A percentile compares a stretch with the other conserved stretches of the same genome.
phyloP scores from a whole-genome alignment of 305 asterid genomes.

The Fraxinus velutina region DNA sequence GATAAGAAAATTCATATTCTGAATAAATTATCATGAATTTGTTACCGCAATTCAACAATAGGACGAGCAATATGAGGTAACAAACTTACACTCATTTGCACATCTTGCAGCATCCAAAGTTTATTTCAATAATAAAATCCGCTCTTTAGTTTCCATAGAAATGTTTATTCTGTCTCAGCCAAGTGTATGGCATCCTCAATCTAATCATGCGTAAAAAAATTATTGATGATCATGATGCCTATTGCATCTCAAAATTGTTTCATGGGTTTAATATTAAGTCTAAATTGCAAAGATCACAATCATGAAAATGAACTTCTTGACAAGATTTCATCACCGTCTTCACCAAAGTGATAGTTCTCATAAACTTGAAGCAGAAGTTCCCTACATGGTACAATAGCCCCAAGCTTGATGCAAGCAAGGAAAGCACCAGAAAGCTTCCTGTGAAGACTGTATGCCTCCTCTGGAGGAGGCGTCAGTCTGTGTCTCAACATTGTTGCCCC shows the following conservation, averaged over 20 bases:
- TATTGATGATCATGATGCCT: neutral
- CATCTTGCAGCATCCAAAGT: neutral
- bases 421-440: constrained; percentile 96
- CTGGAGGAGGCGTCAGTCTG: constrained; percentile 90
- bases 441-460: constrained; percentile 95
- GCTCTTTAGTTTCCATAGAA: neutral
- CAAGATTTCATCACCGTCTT: constrained; percentile 24
- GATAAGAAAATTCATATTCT: neutral
- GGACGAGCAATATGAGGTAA: neutral
- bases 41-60: neutral
- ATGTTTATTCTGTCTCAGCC: neutral
- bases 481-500: constrained; percentile 93
- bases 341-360: constrained; percentile 49
- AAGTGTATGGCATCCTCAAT: neutral
- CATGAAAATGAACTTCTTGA: constrained; percentile 23
- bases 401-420: constrained; percentile 94
- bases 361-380: constrained; percentile 63
- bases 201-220: neutral
- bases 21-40: neutral
- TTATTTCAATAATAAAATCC: neutral
- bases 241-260: neutral
- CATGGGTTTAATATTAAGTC: neutral
- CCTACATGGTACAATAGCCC: constrained; percentile 88
- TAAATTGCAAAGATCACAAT: neutral
- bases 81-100: neutral